These are phyloP conservation scores for Aeschynomene evenia DNA, from an alignment of 306 rosid genomes.

Conservation along the genomic window DNA sequence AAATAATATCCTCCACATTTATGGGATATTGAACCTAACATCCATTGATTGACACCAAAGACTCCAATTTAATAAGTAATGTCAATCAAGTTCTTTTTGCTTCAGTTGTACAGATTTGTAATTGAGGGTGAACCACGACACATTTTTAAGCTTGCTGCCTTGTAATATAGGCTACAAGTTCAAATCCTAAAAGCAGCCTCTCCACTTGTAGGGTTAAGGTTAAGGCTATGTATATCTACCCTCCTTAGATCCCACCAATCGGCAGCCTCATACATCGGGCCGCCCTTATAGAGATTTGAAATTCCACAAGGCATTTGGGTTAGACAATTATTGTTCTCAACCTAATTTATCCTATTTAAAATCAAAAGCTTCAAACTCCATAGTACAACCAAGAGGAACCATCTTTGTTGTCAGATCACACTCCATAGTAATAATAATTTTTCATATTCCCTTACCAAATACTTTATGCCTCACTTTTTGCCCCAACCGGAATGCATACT, in stretches of 20 bases:
- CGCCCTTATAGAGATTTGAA: neutral
- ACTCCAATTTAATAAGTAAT: neutral
- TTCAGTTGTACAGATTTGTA: neutral
- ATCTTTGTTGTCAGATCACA: neutral
- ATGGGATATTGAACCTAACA: conserved; percentile 10
- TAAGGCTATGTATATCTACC: too few species aligned
- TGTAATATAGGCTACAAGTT: too few species aligned
- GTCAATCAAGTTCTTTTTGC: neutral
- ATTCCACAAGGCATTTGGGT: neutral
- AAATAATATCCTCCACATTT: conserved; percentile 1
- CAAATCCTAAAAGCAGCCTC: too few species aligned
- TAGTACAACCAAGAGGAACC: neutral
- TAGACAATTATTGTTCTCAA: conserved; percentile 20
- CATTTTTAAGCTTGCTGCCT: too few species aligned
- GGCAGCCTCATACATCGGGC: too few species aligned
- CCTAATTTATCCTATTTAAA: conserved; percentile 1
- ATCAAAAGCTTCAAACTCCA: conserved; percentile 2
- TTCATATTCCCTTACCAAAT: conserved; percentile 48
- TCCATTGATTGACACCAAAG: neutral
- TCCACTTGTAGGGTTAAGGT: too few species aligned
- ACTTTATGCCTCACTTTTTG: conserved; percentile 80
- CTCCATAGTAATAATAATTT: conserved; percentile 19
- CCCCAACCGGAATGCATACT: conserved; percentile 79
- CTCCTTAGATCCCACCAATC: too few species aligned
- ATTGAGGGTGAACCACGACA: too few species aligned